Evolutionary conservation across 306 rosid species (phyloP), one percentile per base, ranked within the genome.

Genomic region (Dalbergia cochinchinensis): DNA sequence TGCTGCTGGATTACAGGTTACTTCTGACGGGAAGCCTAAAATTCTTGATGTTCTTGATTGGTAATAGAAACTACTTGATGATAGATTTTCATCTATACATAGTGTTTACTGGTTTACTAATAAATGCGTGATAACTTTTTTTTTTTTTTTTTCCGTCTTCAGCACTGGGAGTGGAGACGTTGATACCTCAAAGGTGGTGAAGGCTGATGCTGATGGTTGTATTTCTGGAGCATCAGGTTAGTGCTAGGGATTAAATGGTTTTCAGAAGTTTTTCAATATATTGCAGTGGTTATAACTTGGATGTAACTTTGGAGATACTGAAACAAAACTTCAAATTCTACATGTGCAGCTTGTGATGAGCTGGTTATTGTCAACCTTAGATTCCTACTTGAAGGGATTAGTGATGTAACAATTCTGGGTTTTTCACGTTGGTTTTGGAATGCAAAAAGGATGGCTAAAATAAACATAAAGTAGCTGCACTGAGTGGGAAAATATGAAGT

Each of bases 141-240:
- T n/a, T n/a, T n/a, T 53, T 70, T 59, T 68, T 34, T 22, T 20
- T 41, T 50, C 22, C 6, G 16, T 70, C 70, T 69, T 76, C 87
- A 95, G 99, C 80, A 84, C 97, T 12, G 97, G 99, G 61, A 95
- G 99, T 78, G 99, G 99, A 54, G 99, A 95, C 82, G 84, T 93
- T 69, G 98, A 95, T 84, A 91, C 91, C 60, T 89, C 99, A 65
- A 89, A 87, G 85, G 97, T 91, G 85, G 98, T 92, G 78, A 95
- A 90, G 86, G 92, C 96, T 14, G 98, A 90, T 62, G 87, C 84
- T 42, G 86, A 91, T 69, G 96, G 93, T 82, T 82, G 83, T 78
- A 90, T 95, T 63, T 41, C 65, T 65, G 99, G 99, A 79, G 96
- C 93, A 78, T 93, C 97, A 65, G 99, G 98, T 93, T 81, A 80